These are phyloP conservation scores for Thermoascus crustaceus DNA, from an alignment of 2,329 filamentous ascomycete genomes.

Conservation along the genomic window DNA sequence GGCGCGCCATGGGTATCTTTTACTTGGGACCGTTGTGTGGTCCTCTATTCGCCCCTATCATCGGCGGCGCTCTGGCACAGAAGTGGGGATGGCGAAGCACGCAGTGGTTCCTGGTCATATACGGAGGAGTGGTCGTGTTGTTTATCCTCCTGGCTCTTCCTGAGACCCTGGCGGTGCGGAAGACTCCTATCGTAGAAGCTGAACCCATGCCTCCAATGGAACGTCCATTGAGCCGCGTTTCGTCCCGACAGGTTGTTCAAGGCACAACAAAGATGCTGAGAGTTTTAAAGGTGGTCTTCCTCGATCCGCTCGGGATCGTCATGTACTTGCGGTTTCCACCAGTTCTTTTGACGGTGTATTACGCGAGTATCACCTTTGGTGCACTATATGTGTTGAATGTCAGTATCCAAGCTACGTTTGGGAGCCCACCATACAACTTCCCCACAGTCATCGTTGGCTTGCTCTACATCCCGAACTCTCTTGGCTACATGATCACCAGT, in stretches of 20 bases:
- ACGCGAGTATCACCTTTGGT: conserved; percentile 67
- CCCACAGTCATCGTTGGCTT: conserved; percentile 61
- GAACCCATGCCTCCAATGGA: conserved; percentile 13
- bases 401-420: conserved; percentile 63
- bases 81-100: conserved; percentile 66
- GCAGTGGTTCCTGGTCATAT: conserved; percentile 69
- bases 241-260: conserved; percentile 55
- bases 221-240: conserved; percentile 42
- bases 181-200: conserved; percentile 22
- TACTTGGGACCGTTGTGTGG: conserved; percentile 71
- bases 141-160: conserved; percentile 38
- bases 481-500: conserved; percentile 64
- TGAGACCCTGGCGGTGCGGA: conserved; percentile 30
- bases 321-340: conserved; percentile 65
- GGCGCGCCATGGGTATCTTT: conserved; percentile 73
- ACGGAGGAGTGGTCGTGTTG: conserved; percentile 45
- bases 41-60: conserved; percentile 65
- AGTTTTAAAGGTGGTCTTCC: conserved; percentile 52
- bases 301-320: conserved; percentile 66
- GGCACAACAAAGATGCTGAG: conserved; percentile 47
- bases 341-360: conserved; percentile 64
- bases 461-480: conserved; percentile 65
- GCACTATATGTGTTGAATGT: conserved; percentile 72
- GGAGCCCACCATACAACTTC: conserved; percentile 59
- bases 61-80: conserved; percentile 65